Evolutionary conservation across 2,329 filamentous ascomycete genomes (phyloP).

Genomic region (Colletotrichum tofieldiae): DNA sequence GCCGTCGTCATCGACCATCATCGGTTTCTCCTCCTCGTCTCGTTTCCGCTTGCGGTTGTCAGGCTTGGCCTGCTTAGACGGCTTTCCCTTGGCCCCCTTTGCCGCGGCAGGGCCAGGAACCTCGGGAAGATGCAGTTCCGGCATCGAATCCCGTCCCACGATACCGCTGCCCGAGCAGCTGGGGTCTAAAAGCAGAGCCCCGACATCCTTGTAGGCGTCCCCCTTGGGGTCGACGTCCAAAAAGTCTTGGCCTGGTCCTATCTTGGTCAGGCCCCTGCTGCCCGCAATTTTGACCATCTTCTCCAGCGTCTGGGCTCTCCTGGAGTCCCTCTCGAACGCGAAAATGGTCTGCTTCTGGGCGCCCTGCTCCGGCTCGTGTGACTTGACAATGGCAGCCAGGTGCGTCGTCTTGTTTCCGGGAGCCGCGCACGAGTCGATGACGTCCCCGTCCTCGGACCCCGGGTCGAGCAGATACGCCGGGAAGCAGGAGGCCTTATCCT

Average conservation of each 20-base stretch:
- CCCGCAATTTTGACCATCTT: conserved; percentile 89
- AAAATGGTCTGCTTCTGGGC: conserved; percentile 69
- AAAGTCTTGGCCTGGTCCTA: conserved; percentile 86
- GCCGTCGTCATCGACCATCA: conserved; percentile 71
- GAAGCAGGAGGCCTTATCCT: conserved; percentile 98
- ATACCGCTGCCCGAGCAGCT: conserved; percentile 98
- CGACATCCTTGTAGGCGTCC: conserved; percentile 77
- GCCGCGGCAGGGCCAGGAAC: conserved; percentile 47
- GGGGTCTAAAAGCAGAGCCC: conserved; percentile 88
- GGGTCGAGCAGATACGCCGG: conserved; percentile 90
- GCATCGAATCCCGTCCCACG: conserved; percentile 86
- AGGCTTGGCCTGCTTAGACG: conserved; percentile 33
- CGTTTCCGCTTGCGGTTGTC: conserved; percentile 64
- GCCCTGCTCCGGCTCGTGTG: conserved; percentile 56
- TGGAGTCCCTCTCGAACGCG: conserved; percentile 84
- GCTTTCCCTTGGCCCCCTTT: conserved; percentile 33
- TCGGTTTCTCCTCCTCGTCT: conserved; percentile 49
- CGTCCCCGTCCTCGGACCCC: conserved; percentile 76
- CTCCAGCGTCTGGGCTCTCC: conserved; percentile 81
- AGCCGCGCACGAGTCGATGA: conserved; percentile 94
- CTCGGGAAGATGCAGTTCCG: conserved; percentile 74
- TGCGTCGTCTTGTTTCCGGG: conserved; percentile 99
- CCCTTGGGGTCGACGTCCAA: conserved; percentile 79
- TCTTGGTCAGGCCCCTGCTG: conserved; percentile 74
- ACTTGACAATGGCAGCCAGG: conserved; percentile 80